Percentiles rank a stretch among this genome's conserved stretches.
These are phyloP conservation scores for Psilocybe sp. DNA, from an alignment of 768 basidiomycete genomes.

Conservation along the genomic window DNA sequence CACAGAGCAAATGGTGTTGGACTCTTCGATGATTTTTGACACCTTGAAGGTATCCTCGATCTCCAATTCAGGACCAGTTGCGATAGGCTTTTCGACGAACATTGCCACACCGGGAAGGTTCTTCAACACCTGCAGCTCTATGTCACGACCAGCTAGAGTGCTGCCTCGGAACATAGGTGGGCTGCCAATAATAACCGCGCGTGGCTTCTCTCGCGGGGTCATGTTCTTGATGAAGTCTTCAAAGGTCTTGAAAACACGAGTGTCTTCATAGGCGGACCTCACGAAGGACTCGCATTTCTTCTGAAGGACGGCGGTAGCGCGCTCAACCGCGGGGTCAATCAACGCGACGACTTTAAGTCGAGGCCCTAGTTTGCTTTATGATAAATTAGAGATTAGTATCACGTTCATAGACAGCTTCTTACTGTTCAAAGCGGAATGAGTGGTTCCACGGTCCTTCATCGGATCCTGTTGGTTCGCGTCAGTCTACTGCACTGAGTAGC, in stretches of 20 bases:
- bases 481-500: no score
- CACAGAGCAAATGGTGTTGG: conserved; percentile 80
- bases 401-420: conserved; percentile 20
- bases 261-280: conserved; percentile 88
- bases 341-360: conserved; percentile 95
- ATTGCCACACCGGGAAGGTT: conserved; percentile 85
- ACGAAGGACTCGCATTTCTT: conserved; percentile 94
- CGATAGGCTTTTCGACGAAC: conserved; percentile 92
- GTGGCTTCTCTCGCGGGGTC: conserved; percentile 63
- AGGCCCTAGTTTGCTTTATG: conserved; percentile 81
- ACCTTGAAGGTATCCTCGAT: conserved; percentile 69
- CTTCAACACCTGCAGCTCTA: conserved; percentile 85
- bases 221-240: conserved; percentile 80
- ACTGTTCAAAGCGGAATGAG: conserved; percentile 90
- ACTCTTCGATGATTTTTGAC: conserved; percentile 66
- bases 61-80: conserved; percentile 72
- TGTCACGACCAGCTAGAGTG: conserved; percentile 68
- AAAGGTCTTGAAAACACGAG: conserved; percentile 79
- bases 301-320: conserved; percentile 75
- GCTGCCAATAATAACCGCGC: conserved; percentile 84
- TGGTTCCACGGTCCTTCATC: conserved; percentile 93
- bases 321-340: conserved; percentile 86
- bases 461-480: conserved; percentile 49
- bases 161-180: conserved; percentile 94
- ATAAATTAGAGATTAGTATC: conserved; percentile 10